These are phyloP conservation scores for Vigna radiata DNA, from an alignment of 306 rosid species.

Conservation along the genomic window DNA sequence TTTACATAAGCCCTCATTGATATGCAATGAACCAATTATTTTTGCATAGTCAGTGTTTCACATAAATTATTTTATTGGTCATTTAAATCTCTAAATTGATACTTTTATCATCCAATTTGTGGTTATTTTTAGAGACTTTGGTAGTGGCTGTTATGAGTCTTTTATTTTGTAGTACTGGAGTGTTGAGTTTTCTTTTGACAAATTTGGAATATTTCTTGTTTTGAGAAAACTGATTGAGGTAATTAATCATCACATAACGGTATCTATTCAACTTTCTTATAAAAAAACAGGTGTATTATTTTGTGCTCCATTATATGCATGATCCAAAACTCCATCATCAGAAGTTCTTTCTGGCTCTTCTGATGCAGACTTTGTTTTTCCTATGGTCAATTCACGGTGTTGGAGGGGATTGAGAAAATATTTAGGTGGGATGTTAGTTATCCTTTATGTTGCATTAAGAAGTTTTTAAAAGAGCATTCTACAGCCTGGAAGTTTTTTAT, in stretches of 20 bases:
- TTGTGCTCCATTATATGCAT: constrained; percentile 13
- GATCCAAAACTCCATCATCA: neutral
- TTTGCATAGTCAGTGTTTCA: constrained; percentile 26
- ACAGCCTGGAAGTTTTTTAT: neutral
- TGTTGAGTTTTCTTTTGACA: constrained; percentile 1
- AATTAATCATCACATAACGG: neutral
- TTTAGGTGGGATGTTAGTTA: constrained; percentile 1
- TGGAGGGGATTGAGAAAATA: neutral
- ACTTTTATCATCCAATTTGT: constrained; percentile 19
- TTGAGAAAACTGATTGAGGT: neutral
- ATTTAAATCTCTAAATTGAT: constrained; percentile 27
- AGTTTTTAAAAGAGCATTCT: neutral
- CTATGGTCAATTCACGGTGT: constrained; percentile 3
- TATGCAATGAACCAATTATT: neutral
- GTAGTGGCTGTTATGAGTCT: constrained; percentile 22
- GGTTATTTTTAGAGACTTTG: constrained; percentile 2
- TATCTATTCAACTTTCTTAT: neutral
- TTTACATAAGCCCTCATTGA: constrained; percentile 27
- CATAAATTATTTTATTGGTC: constrained; percentile 6
- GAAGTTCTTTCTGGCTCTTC: neutral
- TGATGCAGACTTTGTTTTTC: neutral
- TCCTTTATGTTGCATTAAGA: constrained; percentile 7
- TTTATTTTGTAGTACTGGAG: constrained; percentile 1
- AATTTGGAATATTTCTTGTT: neutral
- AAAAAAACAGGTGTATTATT: neutral